Conservation (phyloP, 257 asterid genomes). For the Anisodus acutangulus region DNA sequence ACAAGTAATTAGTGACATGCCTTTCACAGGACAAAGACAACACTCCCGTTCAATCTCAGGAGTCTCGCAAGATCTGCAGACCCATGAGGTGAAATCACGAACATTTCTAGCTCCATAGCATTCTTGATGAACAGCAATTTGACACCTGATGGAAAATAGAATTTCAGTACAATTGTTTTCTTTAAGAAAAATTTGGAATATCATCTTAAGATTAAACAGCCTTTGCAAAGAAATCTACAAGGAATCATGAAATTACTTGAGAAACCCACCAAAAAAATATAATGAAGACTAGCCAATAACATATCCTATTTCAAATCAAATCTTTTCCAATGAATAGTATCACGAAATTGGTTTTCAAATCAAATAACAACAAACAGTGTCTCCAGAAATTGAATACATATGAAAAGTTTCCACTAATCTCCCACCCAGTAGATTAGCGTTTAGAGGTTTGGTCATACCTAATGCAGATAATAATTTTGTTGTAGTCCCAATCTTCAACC, state of each 20-base stretch:
- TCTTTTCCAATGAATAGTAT: not conserved
- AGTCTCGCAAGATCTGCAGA: conserved; percentile 95
- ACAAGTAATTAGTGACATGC: conserved; percentile 42
- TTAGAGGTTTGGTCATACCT: conserved; percentile 37
- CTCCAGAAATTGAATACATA: not conserved
- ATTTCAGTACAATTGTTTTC: conserved; percentile 30
- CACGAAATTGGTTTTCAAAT: not conserved
- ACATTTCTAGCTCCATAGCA: conserved; percentile 98
- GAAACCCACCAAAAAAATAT: not conserved
- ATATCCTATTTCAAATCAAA: conserved; percentile 19
- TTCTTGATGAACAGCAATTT: conserved; percentile 99
- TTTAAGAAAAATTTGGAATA: not conserved
- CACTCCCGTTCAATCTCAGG: conserved; percentile 95
- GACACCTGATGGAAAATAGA: conserved; percentile 65
- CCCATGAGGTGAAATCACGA: conserved; percentile 97
- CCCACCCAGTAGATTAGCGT: not conserved
- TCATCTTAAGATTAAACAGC: conserved; percentile 15
- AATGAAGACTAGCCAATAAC: not conserved
- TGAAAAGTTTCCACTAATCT: conserved; percentile 27
- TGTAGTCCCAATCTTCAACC: conserved; percentile 99
- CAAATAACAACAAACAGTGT: conserved; percentile 8
- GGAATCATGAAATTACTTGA: conserved; percentile 18
- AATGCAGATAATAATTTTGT: conserved; percentile 74
- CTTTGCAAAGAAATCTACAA: not conserved
- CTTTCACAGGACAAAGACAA: conserved; percentile 99